These are phyloP conservation scores for Peronosclerospora sorghi DNA, from an alignment of 352 stramenopile genomes.

Conservation along the genomic window DNA sequence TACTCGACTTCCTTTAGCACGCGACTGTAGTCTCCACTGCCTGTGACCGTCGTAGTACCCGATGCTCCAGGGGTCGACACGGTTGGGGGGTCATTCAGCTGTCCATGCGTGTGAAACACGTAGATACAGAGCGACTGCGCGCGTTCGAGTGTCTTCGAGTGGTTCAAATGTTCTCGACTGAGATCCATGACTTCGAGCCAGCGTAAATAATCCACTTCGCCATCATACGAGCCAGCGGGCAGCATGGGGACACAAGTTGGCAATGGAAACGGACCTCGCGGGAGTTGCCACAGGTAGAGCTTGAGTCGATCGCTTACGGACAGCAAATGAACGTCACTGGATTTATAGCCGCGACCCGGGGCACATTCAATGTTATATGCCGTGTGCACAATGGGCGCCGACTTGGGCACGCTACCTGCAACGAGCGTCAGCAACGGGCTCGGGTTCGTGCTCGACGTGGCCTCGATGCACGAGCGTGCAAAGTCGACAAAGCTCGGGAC, in stretches of 20 bases:
- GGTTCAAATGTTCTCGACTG: constrained; percentile 53
- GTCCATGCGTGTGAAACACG: constrained; percentile 76
- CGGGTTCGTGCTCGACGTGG: constrained; percentile 17
- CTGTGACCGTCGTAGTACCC: constrained; percentile 2
- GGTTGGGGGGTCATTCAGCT: constrained; percentile 33
- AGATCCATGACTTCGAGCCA: constrained; percentile 82
- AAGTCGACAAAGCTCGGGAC: constrained; percentile 70
- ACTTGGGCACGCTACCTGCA: constrained; percentile 19
- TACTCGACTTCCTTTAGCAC: constrained; percentile 74
- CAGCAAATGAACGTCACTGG: constrained; percentile 58
- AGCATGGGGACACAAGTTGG: constrained; percentile 59
- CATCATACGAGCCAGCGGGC: constrained; percentile 45
- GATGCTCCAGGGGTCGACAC: constrained; percentile 18
- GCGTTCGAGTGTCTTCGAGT: constrained; percentile 73
- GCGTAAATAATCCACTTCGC: constrained; percentile 48
- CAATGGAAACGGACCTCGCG: constrained; percentile 52
- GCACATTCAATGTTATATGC: constrained; percentile 83
- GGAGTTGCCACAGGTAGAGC: constrained; percentile 78
- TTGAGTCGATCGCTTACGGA: constrained; percentile 54
- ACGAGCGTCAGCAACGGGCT: constrained; percentile 21
- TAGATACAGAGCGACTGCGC: constrained; percentile 73
- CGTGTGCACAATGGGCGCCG: constrained; percentile 48
- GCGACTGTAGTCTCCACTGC: constrained; percentile 30
- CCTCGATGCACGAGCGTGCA: constrained; percentile 40
- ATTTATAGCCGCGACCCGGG: constrained; percentile 76